These are phyloP conservation scores for Chlorella sp. DNA, from an alignment of 139 green algal species.

Conservation along the genomic window DNA sequence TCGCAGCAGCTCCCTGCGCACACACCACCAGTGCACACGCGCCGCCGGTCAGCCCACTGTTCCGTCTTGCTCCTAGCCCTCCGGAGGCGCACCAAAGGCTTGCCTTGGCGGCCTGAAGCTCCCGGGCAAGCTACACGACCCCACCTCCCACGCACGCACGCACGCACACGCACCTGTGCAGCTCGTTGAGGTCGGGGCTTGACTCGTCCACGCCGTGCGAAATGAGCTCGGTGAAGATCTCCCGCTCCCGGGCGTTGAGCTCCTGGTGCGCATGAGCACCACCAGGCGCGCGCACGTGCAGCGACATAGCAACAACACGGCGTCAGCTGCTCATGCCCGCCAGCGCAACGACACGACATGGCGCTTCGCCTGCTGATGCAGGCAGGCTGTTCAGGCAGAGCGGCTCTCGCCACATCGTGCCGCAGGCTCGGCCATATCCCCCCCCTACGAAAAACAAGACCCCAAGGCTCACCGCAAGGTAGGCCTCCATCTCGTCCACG, in stretches of 20 bases:
- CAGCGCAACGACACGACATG: not conserved
- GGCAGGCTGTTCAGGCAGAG: not conserved
- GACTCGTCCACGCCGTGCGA: not conserved
- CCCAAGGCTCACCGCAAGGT: slow-evolving; percentile 1
- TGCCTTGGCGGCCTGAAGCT: too few species aligned
- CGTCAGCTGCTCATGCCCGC: not conserved
- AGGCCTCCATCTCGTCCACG: slow-evolving; percentile 2
- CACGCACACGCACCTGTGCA: slow-evolving; percentile 3
- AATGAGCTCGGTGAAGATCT: slow-evolving; percentile 16
- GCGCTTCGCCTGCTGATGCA: not conserved
- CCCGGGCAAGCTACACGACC: not conserved
- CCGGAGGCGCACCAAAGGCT: too few species aligned
- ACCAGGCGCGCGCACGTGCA: too few species aligned
- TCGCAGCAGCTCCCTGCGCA: slow-evolving; percentile 3
- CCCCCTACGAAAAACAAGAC: not conserved
- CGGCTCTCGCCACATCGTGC: not conserved
- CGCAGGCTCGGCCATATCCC: too few species aligned
- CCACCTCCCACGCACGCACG: not conserved
- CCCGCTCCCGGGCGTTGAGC: slow-evolving; percentile 9
- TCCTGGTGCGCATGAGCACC: too few species aligned
- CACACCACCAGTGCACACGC: not conserved
- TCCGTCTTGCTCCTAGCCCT: too few species aligned
- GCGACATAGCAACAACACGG: not conserved
- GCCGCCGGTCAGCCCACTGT: not conserved
- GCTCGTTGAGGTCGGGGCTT: slow-evolving; percentile 3